Base-by-base conservation (phyloP, 1,284 basidiomycete species). In the Cutaneotrichosporon sp. region DNA sequence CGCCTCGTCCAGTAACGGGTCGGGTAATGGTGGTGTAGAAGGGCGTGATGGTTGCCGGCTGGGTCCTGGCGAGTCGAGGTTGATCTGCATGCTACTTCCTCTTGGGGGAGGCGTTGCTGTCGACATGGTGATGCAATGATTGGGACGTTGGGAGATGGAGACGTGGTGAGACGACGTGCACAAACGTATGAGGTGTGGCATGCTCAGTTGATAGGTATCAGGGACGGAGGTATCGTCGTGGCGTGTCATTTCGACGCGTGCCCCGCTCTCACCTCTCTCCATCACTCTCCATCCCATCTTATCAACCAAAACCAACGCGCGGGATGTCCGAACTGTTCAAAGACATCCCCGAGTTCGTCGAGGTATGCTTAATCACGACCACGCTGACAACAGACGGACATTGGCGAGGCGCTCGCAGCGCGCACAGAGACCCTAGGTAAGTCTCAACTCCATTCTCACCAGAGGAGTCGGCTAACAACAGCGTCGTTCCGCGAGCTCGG, bases 401-500 rank as follows among this genome's bases (percentile, higher is more conserved):
- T 97, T 60, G 93, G 92, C 62, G 96, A 98, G 83, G 86, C 90
- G 14, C 81, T 99, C 52, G 86, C 89, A 53, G 91, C 94, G 50
- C 85, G 96, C 66, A 98, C 96, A 30, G 96, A 99, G 80, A 89
- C 89, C 63, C 85, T 99, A 66, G 88, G 93, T 95, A 72, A 74
- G 90, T 85, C 18, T 47, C 31, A 64, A 11, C 60, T 69, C 30
- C 2, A 16, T 11, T 3, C 36, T 38, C 7, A 4, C 16, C 26
- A 2, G 26, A 26, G 30, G 9, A 31, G 9, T 40, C 50, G 14
- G n/a, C 61, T 58, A 7, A 57, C 53, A 22, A 0, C 66, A 96
- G 92, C 91, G 8, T 89, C 92, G 11, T 99, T 98, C 81, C 87
- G 95, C 50, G 96, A 99, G 83, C 88, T 99, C 22, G 96, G 96